Evolutionary conservation across 1,284 basidiomycete species (phyloP).

Genomic region (Exsudoporus floridanus): DNA sequence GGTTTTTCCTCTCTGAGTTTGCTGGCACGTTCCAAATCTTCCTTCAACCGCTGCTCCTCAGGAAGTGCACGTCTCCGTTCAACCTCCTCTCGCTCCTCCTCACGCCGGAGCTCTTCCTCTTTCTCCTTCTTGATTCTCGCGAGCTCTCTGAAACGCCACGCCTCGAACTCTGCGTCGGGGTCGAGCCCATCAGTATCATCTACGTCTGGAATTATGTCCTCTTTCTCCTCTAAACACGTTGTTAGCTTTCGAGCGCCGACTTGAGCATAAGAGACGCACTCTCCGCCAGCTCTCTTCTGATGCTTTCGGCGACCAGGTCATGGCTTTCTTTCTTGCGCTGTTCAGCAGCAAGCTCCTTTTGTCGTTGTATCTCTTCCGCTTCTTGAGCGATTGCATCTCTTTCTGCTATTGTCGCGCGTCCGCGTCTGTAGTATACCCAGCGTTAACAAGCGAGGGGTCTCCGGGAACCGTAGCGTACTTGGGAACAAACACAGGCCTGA

Average conservation of each 20-base stretch:
- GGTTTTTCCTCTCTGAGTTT: conserved; percentile 80
- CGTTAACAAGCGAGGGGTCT: conserved; percentile 1
- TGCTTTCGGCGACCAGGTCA: conserved; percentile 85
- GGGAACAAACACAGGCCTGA: conserved; percentile 88
- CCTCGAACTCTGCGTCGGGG: conserved; percentile 89
- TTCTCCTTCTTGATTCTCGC: conserved; percentile 89
- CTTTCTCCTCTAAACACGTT: conserved; percentile 71
- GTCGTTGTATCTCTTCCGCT: conserved; percentile 63
- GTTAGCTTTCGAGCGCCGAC: background rate
- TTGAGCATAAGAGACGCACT: conserved; percentile 48
- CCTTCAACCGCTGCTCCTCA: conserved; percentile 85
- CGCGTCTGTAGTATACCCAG: conserved; percentile 51
- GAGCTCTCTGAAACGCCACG: conserved; percentile 93
- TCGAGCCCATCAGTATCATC: conserved; percentile 96
- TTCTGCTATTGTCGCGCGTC: conserved; percentile 64
- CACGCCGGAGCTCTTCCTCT: conserved; percentile 74
- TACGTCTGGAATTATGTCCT: conserved; percentile 79
- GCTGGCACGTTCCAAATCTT: conserved; percentile 86
- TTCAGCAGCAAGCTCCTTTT: conserved; percentile 67
- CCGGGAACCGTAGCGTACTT: conserved; percentile 52
- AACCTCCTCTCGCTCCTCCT: conserved; percentile 86
- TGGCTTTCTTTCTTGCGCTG: conserved; percentile 79
- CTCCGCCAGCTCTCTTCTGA: conserved; percentile 79
- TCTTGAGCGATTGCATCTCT: conserved; percentile 65
- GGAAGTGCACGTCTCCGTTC: conserved; percentile 89